These are phyloP conservation scores for Tylopilus vinaceipallidus DNA, from an alignment of 768 basidiomycete species.

Conservation along the genomic window DNA sequence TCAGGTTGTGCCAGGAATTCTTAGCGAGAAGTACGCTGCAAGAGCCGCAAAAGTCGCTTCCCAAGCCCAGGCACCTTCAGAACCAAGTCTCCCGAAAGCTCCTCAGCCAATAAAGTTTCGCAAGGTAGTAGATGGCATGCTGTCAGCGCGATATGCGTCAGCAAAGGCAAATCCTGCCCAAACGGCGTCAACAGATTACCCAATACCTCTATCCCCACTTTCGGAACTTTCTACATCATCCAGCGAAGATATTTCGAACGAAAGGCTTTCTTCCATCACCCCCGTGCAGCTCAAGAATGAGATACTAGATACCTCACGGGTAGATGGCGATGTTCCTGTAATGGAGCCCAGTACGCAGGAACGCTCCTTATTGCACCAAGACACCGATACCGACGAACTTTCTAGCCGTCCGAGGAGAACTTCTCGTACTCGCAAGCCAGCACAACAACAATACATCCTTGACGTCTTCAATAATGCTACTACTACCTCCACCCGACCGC, in stretches of 20 bases:
- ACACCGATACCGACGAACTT: not conserved
- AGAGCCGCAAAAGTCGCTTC: constrained; percentile 19
- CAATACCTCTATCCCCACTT: constrained; percentile 16
- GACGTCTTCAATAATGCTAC: constrained; percentile 39
- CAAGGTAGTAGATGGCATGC: constrained; percentile 39
- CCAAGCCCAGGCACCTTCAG: constrained; percentile 10
- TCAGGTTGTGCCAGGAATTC: constrained; percentile 38
- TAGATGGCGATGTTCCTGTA: constrained; percentile 12
- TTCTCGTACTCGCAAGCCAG: constrained; percentile 46
- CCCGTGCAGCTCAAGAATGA: not conserved
- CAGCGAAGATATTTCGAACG: constrained; percentile 14
- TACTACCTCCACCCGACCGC: constrained; percentile 27
- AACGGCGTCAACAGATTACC: constrained; percentile 3
- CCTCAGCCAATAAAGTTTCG: constrained; percentile 37
- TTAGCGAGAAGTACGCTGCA: constrained; percentile 28
- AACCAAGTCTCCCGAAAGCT: constrained; percentile 19
- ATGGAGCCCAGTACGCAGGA: not conserved
- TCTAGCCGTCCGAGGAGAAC: constrained; percentile 43
- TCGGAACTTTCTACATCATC: constrained; percentile 26
- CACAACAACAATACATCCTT: constrained; percentile 31
- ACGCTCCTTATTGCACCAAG: constrained; percentile 15
- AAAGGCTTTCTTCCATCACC: not conserved
- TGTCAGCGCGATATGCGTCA: constrained; percentile 27
- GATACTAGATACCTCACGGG: not conserved
- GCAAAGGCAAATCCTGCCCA: constrained; percentile 15